These are phyloP conservation scores for Nakaseomyces delphensis DNA, from an alignment of 1,139 yeast genomes.

Conservation along the genomic window DNA sequence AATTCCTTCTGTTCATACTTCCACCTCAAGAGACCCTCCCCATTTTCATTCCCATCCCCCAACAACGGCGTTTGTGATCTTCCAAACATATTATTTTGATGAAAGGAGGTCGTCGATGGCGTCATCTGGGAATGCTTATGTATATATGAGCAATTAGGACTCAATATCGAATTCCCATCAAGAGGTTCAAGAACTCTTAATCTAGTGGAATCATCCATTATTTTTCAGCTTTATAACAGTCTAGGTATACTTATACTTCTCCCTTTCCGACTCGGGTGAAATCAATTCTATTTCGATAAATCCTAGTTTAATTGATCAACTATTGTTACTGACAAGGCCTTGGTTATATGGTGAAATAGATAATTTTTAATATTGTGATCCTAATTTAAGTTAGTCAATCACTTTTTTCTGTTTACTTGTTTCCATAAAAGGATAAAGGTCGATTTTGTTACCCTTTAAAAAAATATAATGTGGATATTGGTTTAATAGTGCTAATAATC, in stretches of 20 bases:
- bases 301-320: no score
- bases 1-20: constrained; percentile 24
- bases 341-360: no score
- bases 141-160: constrained; percentile 13
- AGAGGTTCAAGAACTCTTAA: constrained; percentile 22
- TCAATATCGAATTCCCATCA: constrained; percentile 20
- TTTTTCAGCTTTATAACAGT: no score
- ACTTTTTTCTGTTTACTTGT: neutral
- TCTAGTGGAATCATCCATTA: constrained; percentile 18
- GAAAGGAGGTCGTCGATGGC: neutral
- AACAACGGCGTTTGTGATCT: neutral
- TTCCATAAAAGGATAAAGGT: constrained; percentile 3
- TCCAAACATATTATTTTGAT: neutral
- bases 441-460: neutral
- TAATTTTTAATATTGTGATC: no score
- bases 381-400: no score
- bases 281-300: no score
- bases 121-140: constrained; percentile 15
- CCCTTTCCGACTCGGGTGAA: no score
- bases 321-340: no score
- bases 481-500: no score
- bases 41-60: constrained; percentile 13
- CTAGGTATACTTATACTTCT: no score
- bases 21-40: constrained; percentile 18
- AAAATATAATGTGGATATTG: no score